Base-by-base conservation (phyloP, 495 filamentous ascomycete species). In the Hypomontagnella monticulosa region DNA sequence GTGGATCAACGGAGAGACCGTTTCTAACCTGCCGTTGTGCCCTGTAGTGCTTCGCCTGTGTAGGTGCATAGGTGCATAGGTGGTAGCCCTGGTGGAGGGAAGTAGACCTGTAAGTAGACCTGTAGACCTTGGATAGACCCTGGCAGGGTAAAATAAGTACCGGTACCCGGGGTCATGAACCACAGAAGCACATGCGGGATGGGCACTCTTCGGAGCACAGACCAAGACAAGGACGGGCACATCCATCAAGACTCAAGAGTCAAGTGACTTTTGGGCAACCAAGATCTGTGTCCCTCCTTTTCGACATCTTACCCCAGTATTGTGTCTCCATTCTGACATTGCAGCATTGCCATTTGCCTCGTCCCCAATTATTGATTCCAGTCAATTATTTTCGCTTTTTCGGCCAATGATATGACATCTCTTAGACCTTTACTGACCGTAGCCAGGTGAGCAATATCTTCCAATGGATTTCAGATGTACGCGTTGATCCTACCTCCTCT, bases 1-100 rank as follows among this genome's bases (percentile, higher is more conserved):
- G 52, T 49, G 57, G 61, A 65, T 61, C 56, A 65, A 65, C 67
- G 64, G 67, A 62, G 67, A 73, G 67, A 64, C 71, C 71, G 71
- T 62, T 63, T 56, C 51, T 71, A 71, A 44, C 71, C 71, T 63
- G 49, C 55, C 41, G 61, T 30, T 30, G 41, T 18, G 10, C 47
- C 47, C 2, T 5, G 33, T 11, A 11, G 5, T 36, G 33, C 11
- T 3, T 38, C 36, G 23, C 36, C 10, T 38, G n/a, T 10, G n/a
- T 38, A 38, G 3, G n/a, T 38, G 11, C 36, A 3, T 38, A 14
- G 10, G n/a, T 38, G 11, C 36, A 3, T 11, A 11, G 11, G 9
- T 4, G 9, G 36, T 38, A 38, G 36, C n/a, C n/a, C n/a, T n/a
- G n/a, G n/a, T n/a, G n/a, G n/a, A n/a, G n/a, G n/a, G n/a, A n/a